Conservation (phyloP, 139 green algal species). For the Zygnema circumcarinatum region DNA sequence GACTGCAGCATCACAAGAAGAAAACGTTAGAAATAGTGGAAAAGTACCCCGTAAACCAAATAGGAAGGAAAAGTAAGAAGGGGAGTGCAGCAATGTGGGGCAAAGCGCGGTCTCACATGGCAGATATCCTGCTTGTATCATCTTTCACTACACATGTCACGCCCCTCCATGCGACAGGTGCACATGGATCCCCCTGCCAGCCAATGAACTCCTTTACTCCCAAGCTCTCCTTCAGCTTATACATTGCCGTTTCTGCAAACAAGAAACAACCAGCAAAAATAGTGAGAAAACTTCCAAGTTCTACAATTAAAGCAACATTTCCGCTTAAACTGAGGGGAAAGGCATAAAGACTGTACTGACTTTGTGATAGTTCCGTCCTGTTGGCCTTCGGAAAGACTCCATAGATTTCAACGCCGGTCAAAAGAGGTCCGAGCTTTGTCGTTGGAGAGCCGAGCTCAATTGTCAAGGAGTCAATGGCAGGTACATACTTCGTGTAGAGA, state of each 20-base stretch:
- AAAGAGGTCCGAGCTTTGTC: not conserved
- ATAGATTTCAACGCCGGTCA: not conserved
- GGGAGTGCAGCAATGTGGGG: too few species aligned
- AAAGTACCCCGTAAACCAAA: too few species aligned
- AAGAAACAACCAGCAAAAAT: not conserved
- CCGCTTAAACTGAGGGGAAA: too few species aligned
- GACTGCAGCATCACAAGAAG: too few species aligned
- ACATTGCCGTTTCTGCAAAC: not conserved
- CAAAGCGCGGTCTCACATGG: too few species aligned
- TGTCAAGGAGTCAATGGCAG: too few species aligned
- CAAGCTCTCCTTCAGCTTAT: conserved; percentile 2
- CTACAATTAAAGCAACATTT: not conserved
- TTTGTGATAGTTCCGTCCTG: too few species aligned
- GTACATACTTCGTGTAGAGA: not conserved
- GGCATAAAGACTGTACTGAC: too few species aligned
- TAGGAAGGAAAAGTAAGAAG: too few species aligned
- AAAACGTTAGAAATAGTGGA: too few species aligned
- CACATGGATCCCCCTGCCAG: conserved; percentile 36
- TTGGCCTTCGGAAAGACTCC: not conserved
- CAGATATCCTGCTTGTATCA: too few species aligned
- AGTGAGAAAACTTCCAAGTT: not conserved
- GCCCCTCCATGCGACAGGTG: not conserved
- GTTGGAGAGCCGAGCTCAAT: not conserved
- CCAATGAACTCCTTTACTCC: conserved; percentile 2
- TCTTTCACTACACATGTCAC: conserved; percentile 25